Base-by-base conservation (phyloP, 2,329 filamentous ascomycete species). In the Daldinia eschscholtzii region DNA sequence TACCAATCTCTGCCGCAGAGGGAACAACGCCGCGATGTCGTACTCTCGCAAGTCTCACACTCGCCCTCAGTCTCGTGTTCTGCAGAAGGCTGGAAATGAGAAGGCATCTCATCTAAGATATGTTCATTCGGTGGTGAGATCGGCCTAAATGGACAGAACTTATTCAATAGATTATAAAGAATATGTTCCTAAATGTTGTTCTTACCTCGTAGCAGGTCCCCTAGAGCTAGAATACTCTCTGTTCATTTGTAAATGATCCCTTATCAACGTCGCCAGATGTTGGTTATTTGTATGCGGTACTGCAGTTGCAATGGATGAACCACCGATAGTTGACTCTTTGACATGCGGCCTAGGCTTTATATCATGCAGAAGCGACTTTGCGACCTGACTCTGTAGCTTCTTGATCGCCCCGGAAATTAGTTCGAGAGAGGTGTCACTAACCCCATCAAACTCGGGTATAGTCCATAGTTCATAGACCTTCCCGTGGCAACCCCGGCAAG, bases 401-500 rank as follows among this genome's bases (percentile, higher is more conserved):
- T 18, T 53, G 2, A 35, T 10, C 15, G 28, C 48, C 26, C 6
- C 6, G 5, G 48, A 53, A 2, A 53, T 20, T 5, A 35, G 7
- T 10, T 20, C n/a, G 3, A 53, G 26, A 6, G 48, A 18, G 15
- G 5, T n/a, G n/a, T 53, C 48, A 30, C 48, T 20, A 20, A 53
- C 7, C 3, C n/a, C 30, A 13, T 20, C 28, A 18, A 15, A 26
- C 28, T 53, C 48, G 6, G 48, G 48, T 53, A 53, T 30, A 30
- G 48, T 53, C 48, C 48, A 53, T 9, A 53, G 12, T n/a, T 53
- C 48, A 13, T 53, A 53, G 28, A 53, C 48, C 15, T 53, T 53
- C 15, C 48, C 48, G 7, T 53, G 48, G 15, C 48, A 53, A 35
- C 48, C 48, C 15, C 48, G 48, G 15, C 48, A 53, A 30, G 48